Evolutionary conservation across 148 eudicot genomes (phyloP), one percentile per base, ranked within the genome.

Genomic region (Tetragonia tetragonoides): DNA sequence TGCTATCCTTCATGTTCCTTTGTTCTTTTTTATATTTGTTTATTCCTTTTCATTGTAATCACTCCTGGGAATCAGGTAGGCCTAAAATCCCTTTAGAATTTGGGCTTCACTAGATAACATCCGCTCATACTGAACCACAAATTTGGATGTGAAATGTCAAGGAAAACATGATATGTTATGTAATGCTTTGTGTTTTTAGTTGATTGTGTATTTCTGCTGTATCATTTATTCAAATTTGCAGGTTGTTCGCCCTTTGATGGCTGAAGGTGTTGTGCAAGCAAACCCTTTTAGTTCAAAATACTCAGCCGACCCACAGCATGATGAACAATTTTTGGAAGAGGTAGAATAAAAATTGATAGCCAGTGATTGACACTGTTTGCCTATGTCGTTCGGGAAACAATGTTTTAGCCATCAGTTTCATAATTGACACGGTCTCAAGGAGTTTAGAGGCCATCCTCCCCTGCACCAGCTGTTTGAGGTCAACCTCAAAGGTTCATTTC

Each of bases 221-320:
- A 5, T 39, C 14, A 72, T 51, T 68, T 40, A 39, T 68, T 6
- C 54, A 23, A 68, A 41, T 42, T 68, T 80, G 81, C 88, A 92
- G 94, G 87, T 74, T 64, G 93, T 92, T 70, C 80, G 97, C 41
- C 87, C 90, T 17, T 79, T 82, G 75, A 84, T 89, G 91, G 75
- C 84, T 10, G 94, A 90, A 44, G 92, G 89, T 75, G 81, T 49
- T 70, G 86, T 83, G 44, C 89, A 81, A 77, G 79, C 78, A 74
- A 86, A 85, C 34, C 72, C 90, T 17, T 83, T 84, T 38, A 75
- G 63, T 44, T 46, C 80, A 12, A 83, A 81, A 72, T 14, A 75
- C 11, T 44, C 83, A 3, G 40, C 75, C 23, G 81, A 74, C 37
- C 79, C 83, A 15, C 79, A 73, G 75, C 79, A 75, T n/a, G 92